phyloP scores from a whole-genome alignment of 345 rosid genomes.

The Euphorbia peplus region DNA sequence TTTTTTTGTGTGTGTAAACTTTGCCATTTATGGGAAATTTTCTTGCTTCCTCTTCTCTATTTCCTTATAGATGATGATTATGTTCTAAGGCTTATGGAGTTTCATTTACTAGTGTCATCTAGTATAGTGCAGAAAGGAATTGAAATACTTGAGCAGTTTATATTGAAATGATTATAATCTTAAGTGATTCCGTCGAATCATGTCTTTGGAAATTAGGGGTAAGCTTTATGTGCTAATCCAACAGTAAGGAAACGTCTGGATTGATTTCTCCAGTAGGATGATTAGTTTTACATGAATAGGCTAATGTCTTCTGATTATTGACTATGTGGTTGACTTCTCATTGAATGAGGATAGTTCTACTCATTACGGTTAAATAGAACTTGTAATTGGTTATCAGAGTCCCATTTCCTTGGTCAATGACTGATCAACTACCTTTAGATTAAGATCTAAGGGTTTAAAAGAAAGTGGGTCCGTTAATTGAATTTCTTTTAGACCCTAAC shows the following conservation, averaged over 20 bases:
- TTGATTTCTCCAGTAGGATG: background rate
- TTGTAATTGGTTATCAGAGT: background rate
- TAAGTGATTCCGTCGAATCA: background rate
- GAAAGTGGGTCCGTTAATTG: no score
- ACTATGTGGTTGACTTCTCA: background rate
- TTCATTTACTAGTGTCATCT: background rate
- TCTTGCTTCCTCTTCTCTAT: background rate
- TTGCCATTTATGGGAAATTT: conserved; percentile 3
- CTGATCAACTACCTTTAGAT: no score
- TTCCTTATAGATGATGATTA: background rate
- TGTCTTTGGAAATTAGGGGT: background rate
- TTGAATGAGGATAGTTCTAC: background rate
- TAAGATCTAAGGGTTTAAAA: no score
- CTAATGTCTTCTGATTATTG: background rate
- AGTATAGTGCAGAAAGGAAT: background rate
- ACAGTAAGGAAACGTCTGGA: background rate
- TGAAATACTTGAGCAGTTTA: background rate
- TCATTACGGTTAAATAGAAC: background rate
- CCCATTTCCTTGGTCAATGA: no score
- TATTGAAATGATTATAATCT: background rate
- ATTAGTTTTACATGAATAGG: background rate
- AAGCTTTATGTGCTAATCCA: background rate
- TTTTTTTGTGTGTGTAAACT: conserved; percentile 2
- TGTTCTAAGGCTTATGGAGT: background rate
- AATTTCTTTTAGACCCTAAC: no score